Evolutionary conservation across 345 rosid species (phyloP).

Genomic region (Murraya paniculata): DNA sequence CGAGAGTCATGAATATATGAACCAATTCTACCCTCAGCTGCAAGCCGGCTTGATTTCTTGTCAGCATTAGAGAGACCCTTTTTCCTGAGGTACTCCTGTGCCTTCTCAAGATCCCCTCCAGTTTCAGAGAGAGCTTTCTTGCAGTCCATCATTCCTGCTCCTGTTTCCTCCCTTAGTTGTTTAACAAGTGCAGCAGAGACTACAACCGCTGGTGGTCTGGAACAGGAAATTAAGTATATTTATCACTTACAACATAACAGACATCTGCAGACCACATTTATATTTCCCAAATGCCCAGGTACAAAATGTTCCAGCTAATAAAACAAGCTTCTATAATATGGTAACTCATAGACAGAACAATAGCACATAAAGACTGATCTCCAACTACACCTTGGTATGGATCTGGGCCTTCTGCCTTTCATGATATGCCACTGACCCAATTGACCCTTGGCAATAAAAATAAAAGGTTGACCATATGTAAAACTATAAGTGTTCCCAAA

Average conservation of each 20-base stretch:
- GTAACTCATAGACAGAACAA: neutral
- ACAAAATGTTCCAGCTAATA: neutral
- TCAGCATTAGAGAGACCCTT: conserved; percentile 92
- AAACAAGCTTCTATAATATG: neutral
- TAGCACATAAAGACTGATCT: neutral
- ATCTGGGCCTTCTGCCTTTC: neutral
- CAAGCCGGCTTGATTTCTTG: conserved; percentile 90
- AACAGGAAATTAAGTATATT: conserved; percentile 9
- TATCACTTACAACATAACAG: conserved; percentile 12
- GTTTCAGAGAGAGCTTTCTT: conserved; percentile 91
- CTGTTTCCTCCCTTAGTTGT: conserved; percentile 84
- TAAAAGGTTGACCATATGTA: neutral
- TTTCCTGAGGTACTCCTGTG: conserved; percentile 91
- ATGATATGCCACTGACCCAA: neutral
- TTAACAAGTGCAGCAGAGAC: conserved; percentile 86
- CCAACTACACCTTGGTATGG: neutral
- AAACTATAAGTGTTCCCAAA: neutral
- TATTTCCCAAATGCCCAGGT: neutral
- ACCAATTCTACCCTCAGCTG: conserved; percentile 95
- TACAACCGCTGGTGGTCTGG: conserved; percentile 52
- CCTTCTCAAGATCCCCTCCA: conserved; percentile 88
- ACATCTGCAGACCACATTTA: neutral
- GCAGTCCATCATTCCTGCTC: conserved; percentile 99
- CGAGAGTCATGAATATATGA: conserved; percentile 89
- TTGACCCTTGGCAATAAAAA: neutral